Conservation (phyloP, 352 stramenopile species). For the Pythium sukuiense region DNA sequence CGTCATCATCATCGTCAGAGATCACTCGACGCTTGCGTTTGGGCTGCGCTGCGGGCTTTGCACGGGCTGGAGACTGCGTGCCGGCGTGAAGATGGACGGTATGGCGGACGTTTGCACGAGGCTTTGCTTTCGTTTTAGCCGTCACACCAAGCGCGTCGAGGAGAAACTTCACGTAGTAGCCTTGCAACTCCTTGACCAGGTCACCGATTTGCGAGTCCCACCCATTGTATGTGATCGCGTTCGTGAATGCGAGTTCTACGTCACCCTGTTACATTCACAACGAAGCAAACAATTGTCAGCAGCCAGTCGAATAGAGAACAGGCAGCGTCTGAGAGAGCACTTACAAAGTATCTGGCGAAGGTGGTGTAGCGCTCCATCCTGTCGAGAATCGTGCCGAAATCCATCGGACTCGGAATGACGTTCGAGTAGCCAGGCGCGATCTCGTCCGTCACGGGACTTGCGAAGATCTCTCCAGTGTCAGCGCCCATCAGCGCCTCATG, state of each 20-base stretch:
- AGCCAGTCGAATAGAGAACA: background rate
- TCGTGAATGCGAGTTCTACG: slow-evolving; percentile 73
- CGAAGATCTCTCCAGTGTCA: slow-evolving; percentile 88
- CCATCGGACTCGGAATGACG: slow-evolving; percentile 89
- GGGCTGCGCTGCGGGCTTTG: slow-evolving; percentile 20
- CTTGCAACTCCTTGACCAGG: slow-evolving; percentile 65
- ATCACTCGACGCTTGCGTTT: slow-evolving; percentile 40
- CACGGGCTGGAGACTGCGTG: slow-evolving; percentile 1
- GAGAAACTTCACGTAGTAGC: slow-evolving; percentile 74
- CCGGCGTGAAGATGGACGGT: slow-evolving; percentile 2
- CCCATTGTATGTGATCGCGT: slow-evolving; percentile 80
- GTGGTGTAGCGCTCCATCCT: slow-evolving; percentile 71
- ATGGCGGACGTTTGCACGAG: slow-evolving; percentile 6
- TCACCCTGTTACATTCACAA: slow-evolving; percentile 43
- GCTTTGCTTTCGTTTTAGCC: slow-evolving; percentile 26
- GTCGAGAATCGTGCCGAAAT: slow-evolving; percentile 93
- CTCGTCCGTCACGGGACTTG: slow-evolving; percentile 84
- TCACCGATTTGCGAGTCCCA: slow-evolving; percentile 61
- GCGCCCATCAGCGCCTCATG: slow-evolving; percentile 68
- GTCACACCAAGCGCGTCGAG: slow-evolving; percentile 50
- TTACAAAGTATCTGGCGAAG: slow-evolving; percentile 83
- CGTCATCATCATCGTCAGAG: slow-evolving; percentile 50
- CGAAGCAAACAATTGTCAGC: background rate
- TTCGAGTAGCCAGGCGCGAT: slow-evolving; percentile 92
- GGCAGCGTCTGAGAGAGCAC: slow-evolving; percentile 7